These are phyloP conservation scores for Boeremia exigua DNA, from an alignment of 2,329 filamentous ascomycete species.

Conservation along the genomic window DNA sequence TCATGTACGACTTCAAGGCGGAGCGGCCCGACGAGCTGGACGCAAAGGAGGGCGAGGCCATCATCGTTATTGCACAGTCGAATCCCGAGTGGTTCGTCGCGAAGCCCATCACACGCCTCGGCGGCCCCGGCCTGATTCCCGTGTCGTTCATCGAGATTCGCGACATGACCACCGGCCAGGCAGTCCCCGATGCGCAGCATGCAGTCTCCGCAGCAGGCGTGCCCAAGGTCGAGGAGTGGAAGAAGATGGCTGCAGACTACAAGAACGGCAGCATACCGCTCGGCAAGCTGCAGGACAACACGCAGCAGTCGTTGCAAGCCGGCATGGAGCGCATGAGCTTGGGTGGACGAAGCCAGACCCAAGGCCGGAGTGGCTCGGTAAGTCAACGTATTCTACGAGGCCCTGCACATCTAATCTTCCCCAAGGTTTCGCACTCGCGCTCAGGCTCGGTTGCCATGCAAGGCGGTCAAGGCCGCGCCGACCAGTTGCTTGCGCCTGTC, in stretches of 20 bases:
- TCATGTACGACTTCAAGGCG: slow-evolving; percentile 95
- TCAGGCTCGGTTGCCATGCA: slow-evolving; percentile 45
- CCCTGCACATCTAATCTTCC: slow-evolving; percentile 16
- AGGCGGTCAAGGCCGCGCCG: slow-evolving; percentile 47
- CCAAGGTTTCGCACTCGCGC: slow-evolving; percentile 41
- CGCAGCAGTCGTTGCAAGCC: slow-evolving; percentile 59
- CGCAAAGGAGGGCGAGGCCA: slow-evolving; percentile 92
- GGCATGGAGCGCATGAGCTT: slow-evolving; percentile 80
- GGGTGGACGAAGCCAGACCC: slow-evolving; percentile 48
- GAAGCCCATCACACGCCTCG: slow-evolving; percentile 97
- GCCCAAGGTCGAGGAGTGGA: slow-evolving; percentile 97
- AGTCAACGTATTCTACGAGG: slow-evolving; percentile 19
- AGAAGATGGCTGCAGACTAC: slow-evolving; percentile 98
- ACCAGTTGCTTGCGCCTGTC: slow-evolving; percentile 72
- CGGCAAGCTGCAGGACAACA: slow-evolving; percentile 76
- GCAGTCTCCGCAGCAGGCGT: slow-evolving; percentile 89
- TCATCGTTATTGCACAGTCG: slow-evolving; percentile 97
- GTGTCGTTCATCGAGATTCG: slow-evolving; percentile 96
- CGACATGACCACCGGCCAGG: slow-evolving; percentile 86
- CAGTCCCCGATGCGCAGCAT: slow-evolving; percentile 81
- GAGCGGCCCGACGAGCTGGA: slow-evolving; percentile 96
- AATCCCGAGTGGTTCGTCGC: slow-evolving; percentile 99
- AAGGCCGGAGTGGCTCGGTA: slow-evolving; percentile 38
- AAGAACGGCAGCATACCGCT: slow-evolving; percentile 98
- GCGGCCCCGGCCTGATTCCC: slow-evolving; percentile 91